Conservation (phyloP, 352 stramenopile genomes). For the Aphanomyces euteiches region DNA sequence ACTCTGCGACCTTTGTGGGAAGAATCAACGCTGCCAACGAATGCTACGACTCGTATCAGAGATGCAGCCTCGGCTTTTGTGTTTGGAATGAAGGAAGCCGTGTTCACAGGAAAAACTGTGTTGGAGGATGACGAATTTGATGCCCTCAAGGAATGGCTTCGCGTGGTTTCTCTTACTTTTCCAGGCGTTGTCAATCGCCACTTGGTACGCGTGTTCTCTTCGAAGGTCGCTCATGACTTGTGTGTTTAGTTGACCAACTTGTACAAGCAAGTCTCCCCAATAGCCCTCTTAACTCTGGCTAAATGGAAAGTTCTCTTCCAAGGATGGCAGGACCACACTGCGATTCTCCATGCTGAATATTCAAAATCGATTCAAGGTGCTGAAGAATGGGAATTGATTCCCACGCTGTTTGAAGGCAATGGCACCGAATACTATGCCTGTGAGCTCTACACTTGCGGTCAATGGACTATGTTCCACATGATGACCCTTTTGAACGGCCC, state of each 20-base stretch:
- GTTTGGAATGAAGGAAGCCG: conserved; percentile 70
- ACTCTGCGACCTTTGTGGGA: conserved; percentile 54
- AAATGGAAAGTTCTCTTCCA: conserved; percentile 51
- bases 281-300: neutral
- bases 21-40: conserved; percentile 68
- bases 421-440: conserved; percentile 65
- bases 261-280: conserved; percentile 9
- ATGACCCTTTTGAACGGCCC: conserved; percentile 62
- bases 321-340: conserved; percentile 14
- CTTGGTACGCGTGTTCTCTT: neutral
- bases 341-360: neutral
- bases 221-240: too few relatives aligned
- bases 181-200: conserved; percentile 64
- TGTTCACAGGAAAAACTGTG: conserved; percentile 69
- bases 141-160: conserved; percentile 73
- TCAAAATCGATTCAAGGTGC: conserved; percentile 44
- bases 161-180: conserved; percentile 66
- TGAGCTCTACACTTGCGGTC: conserved; percentile 73
- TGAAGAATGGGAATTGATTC: conserved; percentile 65
- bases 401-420: conserved; percentile 60
- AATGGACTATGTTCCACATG: conserved; percentile 88
- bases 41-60: conserved; percentile 67
- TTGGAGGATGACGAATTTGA: conserved; percentile 75
- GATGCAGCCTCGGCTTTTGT: conserved; percentile 75
- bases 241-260: conserved; percentile 4